These are phyloP conservation scores for Xylaria arbuscula DNA, from an alignment of 2,329 filamentous ascomycete genomes.

Conservation along the genomic window DNA sequence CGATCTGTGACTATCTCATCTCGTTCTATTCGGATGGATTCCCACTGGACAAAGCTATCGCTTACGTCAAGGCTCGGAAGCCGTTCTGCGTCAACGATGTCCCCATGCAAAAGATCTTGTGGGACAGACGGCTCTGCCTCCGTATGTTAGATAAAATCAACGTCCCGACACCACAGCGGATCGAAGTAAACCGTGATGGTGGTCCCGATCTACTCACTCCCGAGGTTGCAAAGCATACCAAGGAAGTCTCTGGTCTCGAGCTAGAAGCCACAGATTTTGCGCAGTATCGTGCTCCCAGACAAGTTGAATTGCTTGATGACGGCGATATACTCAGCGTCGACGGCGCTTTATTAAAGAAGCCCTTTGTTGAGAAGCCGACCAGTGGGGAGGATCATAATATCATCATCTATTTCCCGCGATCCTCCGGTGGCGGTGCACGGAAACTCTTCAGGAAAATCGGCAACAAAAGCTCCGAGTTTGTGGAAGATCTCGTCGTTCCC, in stretches of 20 bases:
- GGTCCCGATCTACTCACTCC: constrained; percentile 82
- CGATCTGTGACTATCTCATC: constrained; percentile 83
- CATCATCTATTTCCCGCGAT: constrained; percentile 93
- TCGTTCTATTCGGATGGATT: constrained; percentile 99
- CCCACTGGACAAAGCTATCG: constrained; percentile 94
- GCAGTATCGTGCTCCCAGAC: constrained; percentile 64
- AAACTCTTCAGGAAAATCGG: constrained; percentile 96
- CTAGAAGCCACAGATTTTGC: constrained; percentile 78
- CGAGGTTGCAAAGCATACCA: constrained; percentile 83
- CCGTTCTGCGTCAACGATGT: constrained; percentile 98
- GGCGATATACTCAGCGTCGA: constrained; percentile 91
- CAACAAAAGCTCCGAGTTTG: constrained; percentile 98
- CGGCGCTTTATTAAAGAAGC: constrained; percentile 83
- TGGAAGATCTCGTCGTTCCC: constrained; percentile 79
- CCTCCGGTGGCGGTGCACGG: constrained; percentile 86
- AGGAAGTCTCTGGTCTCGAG: constrained; percentile 80
- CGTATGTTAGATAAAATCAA: constrained; percentile 88
- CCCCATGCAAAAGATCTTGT: constrained; percentile 95
- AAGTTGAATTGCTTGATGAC: constrained; percentile 88
- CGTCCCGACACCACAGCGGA: constrained; percentile 86
- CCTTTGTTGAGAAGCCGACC: constrained; percentile 98
- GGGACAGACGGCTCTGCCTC: constrained; percentile 92
- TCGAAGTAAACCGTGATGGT: constrained; percentile 94
- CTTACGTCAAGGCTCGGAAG: constrained; percentile 91
- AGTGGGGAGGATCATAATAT: constrained; percentile 99